phyloP scores from a whole-genome alignment of 2,329 filamentous ascomycete genomes.

The Penicillium sumatraense region DNA sequence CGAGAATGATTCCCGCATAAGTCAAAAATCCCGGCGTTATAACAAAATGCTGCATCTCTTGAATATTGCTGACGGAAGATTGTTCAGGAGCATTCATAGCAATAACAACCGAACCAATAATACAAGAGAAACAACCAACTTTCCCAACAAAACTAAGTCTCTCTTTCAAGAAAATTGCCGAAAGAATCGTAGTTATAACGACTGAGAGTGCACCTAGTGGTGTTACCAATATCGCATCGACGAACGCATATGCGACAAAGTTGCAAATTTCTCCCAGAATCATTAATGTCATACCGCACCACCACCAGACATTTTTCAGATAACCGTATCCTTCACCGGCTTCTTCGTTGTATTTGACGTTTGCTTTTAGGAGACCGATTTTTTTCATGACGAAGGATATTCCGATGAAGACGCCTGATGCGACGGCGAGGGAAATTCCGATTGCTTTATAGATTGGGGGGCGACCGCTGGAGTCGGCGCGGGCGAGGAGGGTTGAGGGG shows the following conservation, averaged over 20 bases:
- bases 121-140: constrained; percentile 92
- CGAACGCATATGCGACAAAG: constrained; percentile 95
- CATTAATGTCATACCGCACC: constrained; percentile 95
- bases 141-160: constrained; percentile 94
- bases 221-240: constrained; percentile 93
- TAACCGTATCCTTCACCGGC: constrained; percentile 97
- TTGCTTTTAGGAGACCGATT: constrained; percentile 84
- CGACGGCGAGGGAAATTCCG: constrained; percentile 82
- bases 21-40: constrained; percentile 83
- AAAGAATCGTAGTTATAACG: constrained; percentile 87
- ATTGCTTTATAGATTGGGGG: constrained; percentile 77
- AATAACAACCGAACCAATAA: constrained; percentile 90
- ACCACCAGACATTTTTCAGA: constrained; percentile 94
- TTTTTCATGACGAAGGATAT: constrained; percentile 96
- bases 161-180: constrained; percentile 94
- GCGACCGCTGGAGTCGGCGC: constrained; percentile 47
- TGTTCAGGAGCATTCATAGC: constrained; percentile 89
- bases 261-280: constrained; percentile 96
- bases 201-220: constrained; percentile 89
- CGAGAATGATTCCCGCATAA: constrained; percentile 81
- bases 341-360: constrained; percentile 94
- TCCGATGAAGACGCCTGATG: constrained; percentile 90
- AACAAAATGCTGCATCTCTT: constrained; percentile 89
- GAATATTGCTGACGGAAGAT: constrained; percentile 82
- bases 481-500: constrained; percentile 50